Evolutionary conservation across 2,329 filamentous ascomycete genomes (phyloP).

Genomic region (Daldinia sp.): DNA sequence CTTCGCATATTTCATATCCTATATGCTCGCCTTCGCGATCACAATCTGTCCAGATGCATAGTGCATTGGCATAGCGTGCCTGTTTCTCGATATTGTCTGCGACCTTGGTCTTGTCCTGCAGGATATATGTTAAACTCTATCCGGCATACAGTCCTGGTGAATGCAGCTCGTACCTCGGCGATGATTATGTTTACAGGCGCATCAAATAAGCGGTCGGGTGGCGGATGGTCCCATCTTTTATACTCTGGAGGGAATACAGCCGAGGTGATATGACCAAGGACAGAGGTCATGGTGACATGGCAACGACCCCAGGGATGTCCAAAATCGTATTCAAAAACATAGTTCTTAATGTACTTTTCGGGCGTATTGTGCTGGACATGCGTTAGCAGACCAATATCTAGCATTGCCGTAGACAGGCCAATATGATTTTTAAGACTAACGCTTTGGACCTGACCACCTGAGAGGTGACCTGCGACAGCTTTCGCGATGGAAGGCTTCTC

Average conservation of each 20-base stretch:
- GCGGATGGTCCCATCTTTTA: conserved; percentile 84
- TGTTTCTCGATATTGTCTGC: conserved; percentile 87
- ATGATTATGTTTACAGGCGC: conserved; percentile 79
- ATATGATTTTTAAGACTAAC: conserved; percentile 62
- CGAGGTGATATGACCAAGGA: conserved; percentile 87
- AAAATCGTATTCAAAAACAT: conserved; percentile 91
- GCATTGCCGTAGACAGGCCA: background rate
- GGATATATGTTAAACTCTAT: conserved; percentile 31
- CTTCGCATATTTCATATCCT: conserved; percentile 86
- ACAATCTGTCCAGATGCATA: conserved; percentile 99
- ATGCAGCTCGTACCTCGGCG: conserved; percentile 65
- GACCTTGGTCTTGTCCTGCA: conserved; percentile 80
- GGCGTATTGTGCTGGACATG: conserved; percentile 72
- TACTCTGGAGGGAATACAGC: conserved; percentile 81
- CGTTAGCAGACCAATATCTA: conserved; percentile 26
- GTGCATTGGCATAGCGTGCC: conserved; percentile 75
- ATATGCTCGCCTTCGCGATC: conserved; percentile 98
- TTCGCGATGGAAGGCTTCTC: conserved; percentile 97
- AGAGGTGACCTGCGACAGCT: conserved; percentile 89
- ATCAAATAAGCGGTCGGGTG: conserved; percentile 82
- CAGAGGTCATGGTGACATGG: conserved; percentile 92
- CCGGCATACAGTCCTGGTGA: background rate
- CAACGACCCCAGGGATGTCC: conserved; percentile 82
- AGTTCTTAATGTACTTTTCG: conserved; percentile 90
- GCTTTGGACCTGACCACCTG: conserved; percentile 77